phyloP scores from a whole-genome alignment of 2,329 filamentous ascomycete genomes.

The Xylaria sp. region DNA sequence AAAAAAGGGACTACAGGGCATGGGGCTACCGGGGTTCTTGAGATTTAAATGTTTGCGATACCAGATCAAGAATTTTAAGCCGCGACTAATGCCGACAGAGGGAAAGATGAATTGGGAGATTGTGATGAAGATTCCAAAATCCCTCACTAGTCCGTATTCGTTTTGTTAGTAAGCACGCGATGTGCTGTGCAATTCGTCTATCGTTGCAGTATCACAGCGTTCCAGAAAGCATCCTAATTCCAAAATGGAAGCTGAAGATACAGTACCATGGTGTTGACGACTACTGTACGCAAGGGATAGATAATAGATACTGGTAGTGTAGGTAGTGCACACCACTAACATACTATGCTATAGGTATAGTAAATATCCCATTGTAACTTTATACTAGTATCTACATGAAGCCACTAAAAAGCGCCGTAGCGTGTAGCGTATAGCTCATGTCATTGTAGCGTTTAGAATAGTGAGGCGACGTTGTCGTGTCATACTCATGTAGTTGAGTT shows the following conservation, averaged over 20 bases:
- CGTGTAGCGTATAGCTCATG: not conserved
- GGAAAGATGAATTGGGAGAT: constrained; percentile 11
- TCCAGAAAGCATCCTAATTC: constrained; percentile 21
- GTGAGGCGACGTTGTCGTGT: not conserved
- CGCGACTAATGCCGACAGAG: constrained; percentile 35
- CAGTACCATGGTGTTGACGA: not conserved
- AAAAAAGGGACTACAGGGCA: constrained; percentile 5
- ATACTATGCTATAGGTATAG: too few species aligned
- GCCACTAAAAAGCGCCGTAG: not conserved
- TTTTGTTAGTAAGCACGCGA: constrained; percentile 28
- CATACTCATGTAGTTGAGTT: not conserved
- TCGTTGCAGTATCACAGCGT: constrained; percentile 10
- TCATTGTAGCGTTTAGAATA: not conserved
- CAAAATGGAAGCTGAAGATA: constrained; percentile 25
- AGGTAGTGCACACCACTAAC: not conserved
- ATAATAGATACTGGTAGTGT: not conserved
- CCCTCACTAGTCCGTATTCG: constrained; percentile 27
- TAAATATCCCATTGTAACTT: too few species aligned
- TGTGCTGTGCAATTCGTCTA: constrained; percentile 15
- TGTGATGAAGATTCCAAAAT: constrained; percentile 31
- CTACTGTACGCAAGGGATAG: not conserved
- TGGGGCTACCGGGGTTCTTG: constrained; percentile 1
- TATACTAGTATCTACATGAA: not conserved
- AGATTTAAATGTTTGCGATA: constrained; percentile 25
- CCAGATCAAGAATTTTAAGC: constrained; percentile 28